Conservation (phyloP, 2,329 filamentous ascomycete species). For the Cryphonectria carpinicola region DNA sequence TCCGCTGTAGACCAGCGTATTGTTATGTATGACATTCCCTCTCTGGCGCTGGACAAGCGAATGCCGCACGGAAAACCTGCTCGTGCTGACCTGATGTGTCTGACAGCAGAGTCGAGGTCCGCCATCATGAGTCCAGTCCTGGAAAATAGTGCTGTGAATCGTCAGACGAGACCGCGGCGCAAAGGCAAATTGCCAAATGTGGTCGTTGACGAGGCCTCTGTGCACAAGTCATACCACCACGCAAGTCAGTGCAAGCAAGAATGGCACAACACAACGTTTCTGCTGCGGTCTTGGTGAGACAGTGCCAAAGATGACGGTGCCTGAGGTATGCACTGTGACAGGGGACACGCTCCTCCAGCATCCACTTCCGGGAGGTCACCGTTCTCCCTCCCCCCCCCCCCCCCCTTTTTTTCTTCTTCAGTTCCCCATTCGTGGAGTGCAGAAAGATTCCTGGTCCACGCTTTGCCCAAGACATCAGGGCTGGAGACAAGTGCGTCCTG, state of each 20-base stretch:
- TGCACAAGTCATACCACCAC: conserved; percentile 9
- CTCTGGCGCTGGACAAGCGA: background rate
- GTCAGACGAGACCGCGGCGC: conserved; percentile 20
- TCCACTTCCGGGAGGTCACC: conserved; percentile 15
- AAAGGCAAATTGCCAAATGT: conserved; percentile 22
- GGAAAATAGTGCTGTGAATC: conserved; percentile 17
- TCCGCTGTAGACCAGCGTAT: background rate
- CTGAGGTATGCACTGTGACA: conserved; percentile 21
- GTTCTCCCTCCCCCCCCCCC: conserved; percentile 23
- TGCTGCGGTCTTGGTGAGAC: background rate
- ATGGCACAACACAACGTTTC: background rate
- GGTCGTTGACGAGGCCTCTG: conserved; percentile 14
- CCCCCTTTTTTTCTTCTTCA: conserved; percentile 22
- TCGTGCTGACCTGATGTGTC: background rate
- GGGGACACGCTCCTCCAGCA: background rate
- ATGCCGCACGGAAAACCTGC: background rate
- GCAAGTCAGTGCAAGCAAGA: conserved; percentile 8
- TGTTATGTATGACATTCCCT: background rate
- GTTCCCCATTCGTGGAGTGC: conserved; percentile 21
- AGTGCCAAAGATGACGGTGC: background rate
- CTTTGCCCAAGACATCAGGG: conserved; percentile 22
- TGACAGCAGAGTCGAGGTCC: background rate
- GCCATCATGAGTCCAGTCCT: background rate
- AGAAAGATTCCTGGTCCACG: background rate
- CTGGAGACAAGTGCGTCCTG: conserved; percentile 8